A percentile compares a stretch with the other conserved stretches of the same genome.
These are phyloP conservation scores for Chrysoporthe deuterocubensis DNA, from an alignment of 2,329 filamentous ascomycete genomes.

Conservation along the genomic window DNA sequence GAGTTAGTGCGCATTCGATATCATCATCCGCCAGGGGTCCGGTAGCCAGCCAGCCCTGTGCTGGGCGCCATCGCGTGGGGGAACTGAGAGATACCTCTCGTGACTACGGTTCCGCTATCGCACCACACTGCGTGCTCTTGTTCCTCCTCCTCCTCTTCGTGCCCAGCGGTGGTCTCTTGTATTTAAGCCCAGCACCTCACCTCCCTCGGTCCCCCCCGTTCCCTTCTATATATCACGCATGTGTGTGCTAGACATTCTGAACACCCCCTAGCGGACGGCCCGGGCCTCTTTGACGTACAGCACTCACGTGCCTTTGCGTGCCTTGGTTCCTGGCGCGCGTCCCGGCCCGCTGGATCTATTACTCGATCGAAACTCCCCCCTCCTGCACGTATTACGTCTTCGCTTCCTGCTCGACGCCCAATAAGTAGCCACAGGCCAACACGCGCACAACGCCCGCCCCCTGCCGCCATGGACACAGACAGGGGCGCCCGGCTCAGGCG, in stretches of 20 bases:
- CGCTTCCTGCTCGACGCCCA: not conserved
- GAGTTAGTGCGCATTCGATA: conserved; percentile 14
- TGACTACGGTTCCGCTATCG: conserved; percentile 7
- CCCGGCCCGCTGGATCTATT: conserved; percentile 14
- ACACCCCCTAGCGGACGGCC: not conserved
- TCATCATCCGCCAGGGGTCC: conserved; percentile 18
- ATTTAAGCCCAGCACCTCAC: not conserved
- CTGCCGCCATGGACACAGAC: conserved; percentile 38
- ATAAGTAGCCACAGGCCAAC: not conserved
- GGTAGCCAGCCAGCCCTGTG: not conserved
- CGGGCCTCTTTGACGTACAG: not conserved
- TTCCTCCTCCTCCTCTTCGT: not conserved
- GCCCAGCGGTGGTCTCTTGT: not conserved
- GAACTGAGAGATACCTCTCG: not conserved
- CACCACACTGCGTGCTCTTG: too few species aligned
- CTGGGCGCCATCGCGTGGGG: conserved; percentile 6
- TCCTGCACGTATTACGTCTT: conserved; percentile 2
- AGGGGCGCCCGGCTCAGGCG: conserved; percentile 44
- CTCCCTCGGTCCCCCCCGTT: not conserved
- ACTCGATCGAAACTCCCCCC: conserved; percentile 14
- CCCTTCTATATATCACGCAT: too few species aligned
- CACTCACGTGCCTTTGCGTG: conserved; percentile 5
- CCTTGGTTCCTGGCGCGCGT: not conserved
- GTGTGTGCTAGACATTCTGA: not conserved
- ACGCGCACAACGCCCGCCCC: not conserved